Evolutionary conservation across 441 rosid species (phyloP).

Genomic region (Caryocar brasiliense): DNA sequence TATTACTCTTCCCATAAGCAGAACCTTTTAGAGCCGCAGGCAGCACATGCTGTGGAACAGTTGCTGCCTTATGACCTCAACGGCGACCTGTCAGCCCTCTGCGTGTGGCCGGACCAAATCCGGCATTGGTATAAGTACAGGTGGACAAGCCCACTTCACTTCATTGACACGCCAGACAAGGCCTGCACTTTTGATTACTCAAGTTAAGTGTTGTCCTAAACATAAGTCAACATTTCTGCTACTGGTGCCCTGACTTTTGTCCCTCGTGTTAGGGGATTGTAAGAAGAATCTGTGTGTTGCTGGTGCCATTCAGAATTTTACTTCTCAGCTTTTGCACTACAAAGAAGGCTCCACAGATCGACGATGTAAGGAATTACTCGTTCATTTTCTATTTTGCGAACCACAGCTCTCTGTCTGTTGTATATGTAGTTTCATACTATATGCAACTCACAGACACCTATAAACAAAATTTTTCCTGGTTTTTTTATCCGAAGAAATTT

Average conservation of each 20-base stretch:
- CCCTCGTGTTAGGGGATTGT: slow-evolving; percentile 59
- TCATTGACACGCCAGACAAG: slow-evolving; percentile 79
- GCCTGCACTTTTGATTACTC: slow-evolving; percentile 60
- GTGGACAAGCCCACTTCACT: slow-evolving; percentile 91
- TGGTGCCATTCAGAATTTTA: slow-evolving; percentile 85
- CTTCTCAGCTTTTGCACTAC: slow-evolving; percentile 80
- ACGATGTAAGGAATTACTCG: slow-evolving; percentile 32
- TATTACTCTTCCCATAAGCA: slow-evolving; percentile 5
- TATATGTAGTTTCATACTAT: too few species aligned
- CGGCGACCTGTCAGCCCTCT: slow-evolving; percentile 71
- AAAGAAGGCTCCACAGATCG: slow-evolving; percentile 79
- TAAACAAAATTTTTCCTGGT: too few species aligned
- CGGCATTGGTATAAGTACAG: slow-evolving; percentile 80
- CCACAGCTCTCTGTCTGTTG: neutral
- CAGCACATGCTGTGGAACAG: slow-evolving; percentile 56
- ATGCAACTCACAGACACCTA: too few species aligned
- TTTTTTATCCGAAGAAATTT: too few species aligned
- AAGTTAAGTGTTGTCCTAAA: too few species aligned
- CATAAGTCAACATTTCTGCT: slow-evolving; percentile 16
- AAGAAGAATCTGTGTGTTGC: slow-evolving; percentile 56
- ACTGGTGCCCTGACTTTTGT: neutral
- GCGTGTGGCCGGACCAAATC: slow-evolving; percentile 89
- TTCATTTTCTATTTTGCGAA: neutral
- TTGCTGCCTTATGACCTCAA: slow-evolving; percentile 52
- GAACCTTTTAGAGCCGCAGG: slow-evolving; percentile 65